Evolutionary conservation across 2,329 filamentous ascomycete species (phyloP), one percentile per base, ranked within the genome.

Genomic region (Fusarium haematococcum): DNA sequence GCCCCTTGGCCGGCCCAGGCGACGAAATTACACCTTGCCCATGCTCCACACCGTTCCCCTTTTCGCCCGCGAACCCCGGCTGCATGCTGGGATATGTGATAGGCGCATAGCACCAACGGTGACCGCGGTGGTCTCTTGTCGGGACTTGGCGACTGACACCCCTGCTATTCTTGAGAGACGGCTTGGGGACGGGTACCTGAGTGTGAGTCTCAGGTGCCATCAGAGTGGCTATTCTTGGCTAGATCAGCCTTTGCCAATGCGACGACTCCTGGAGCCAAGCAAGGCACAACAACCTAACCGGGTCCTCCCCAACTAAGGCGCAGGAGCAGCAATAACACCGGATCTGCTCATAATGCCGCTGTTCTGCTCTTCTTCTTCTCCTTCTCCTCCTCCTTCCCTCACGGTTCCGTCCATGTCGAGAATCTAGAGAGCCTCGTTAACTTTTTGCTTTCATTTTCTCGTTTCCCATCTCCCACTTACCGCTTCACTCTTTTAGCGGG

Each of bases 401-500:
- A 81, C 81, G 84, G 84, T 84, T 84, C 82, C 81, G 81, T 82
- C 82, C 81, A 86, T 81, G 84, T 87, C 87, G 80, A 83, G 85
- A 86, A 85, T 84, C 86, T 86, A 86, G 84, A 83, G 84, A 83
- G 85, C 84, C 83, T 83, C 81, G 80, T 81, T 74, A 73, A 75
- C 27, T 69, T 78, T 78, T 81, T 83, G 84, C 85, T 87, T 87
- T 88, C 86, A 84, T 85, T 85, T 81, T 85, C 85, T 86, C 83
- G 82, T 86, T 86, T 83, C 79, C 79, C 82, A 74, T 80, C 77
- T 72, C 79, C 78, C 81, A 87, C 84, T 80, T 77, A 92, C 92
- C 92, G 92, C 92, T 94, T 94, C 93, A 94, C 91, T 94, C 94
- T 84, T 95, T 95, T 86, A 95, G 93, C 93, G 93, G 93, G 90